These are phyloP conservation scores for Xerocomellus intermedius DNA, from an alignment of 768 basidiomycete species.

Conservation along the genomic window DNA sequence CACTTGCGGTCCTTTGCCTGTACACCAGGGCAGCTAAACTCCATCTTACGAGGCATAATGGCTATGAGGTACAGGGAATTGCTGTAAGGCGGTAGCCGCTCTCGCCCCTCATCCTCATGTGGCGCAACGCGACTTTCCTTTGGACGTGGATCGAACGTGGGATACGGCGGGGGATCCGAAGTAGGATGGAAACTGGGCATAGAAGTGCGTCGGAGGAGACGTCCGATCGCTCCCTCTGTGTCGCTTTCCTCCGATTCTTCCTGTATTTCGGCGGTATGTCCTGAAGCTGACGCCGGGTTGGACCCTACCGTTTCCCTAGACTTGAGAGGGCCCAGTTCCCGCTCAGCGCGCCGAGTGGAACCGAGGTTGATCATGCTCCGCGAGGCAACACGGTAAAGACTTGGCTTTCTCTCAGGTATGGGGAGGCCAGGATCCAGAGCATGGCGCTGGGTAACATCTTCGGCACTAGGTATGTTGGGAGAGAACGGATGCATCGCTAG, in stretches of 20 bases:
- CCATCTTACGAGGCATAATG: constrained; percentile 88
- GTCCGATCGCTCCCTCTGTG: constrained; percentile 33
- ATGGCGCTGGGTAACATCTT: background rate
- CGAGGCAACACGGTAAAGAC: constrained; percentile 59
- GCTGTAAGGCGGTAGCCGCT: constrained; percentile 76
- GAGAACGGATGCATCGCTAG: constrained; percentile 17
- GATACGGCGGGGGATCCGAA: constrained; percentile 68
- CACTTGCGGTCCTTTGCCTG: constrained; percentile 92
- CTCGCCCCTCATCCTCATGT: constrained; percentile 81
- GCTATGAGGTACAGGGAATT: constrained; percentile 81
- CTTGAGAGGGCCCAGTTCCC: constrained; percentile 16
- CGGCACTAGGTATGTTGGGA: constrained; percentile 10
- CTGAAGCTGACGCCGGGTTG: constrained; percentile 13
- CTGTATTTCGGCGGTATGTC: constrained; percentile 5
- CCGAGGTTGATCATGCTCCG: constrained; percentile 62
- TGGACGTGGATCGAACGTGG: constrained; percentile 39
- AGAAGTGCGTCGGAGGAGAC: constrained; percentile 59
- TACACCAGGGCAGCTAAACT: constrained; percentile 81
- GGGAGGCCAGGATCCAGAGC: constrained; percentile 2
- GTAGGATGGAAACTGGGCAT: constrained; percentile 65
- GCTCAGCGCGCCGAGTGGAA: constrained; percentile 31
- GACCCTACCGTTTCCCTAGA: constrained; percentile 14
- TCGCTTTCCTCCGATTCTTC: constrained; percentile 22
- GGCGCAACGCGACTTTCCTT: constrained; percentile 32
- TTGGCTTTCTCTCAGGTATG: constrained; percentile 32